Evolutionary conservation across 2,329 filamentous ascomycete species (phyloP).

Genomic region (Clarireedia sp.): DNA sequence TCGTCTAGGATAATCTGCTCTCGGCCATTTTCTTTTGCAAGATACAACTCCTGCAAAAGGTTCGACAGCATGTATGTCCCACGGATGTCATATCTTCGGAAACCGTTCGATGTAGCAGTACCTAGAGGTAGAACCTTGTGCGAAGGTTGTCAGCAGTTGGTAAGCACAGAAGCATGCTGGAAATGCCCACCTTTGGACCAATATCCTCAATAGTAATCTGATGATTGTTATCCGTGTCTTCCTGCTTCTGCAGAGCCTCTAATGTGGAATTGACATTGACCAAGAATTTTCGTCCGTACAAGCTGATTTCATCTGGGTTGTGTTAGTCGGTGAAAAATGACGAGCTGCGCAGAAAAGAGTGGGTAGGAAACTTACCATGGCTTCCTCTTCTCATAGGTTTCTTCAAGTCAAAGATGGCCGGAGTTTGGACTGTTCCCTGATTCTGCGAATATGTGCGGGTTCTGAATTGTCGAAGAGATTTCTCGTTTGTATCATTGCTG

Average conservation of each 20-base stretch:
- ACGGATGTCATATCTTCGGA: constrained; percentile 82
- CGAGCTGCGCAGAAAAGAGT: not conserved
- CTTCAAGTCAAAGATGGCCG: constrained; percentile 15
- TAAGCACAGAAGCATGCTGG: not conserved
- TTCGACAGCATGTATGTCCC: constrained; percentile 98
- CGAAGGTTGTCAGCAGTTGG: not conserved
- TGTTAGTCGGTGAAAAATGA: constrained; percentile 9
- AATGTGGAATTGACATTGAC: constrained; percentile 81
- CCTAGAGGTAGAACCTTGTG: constrained; percentile 70
- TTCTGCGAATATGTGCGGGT: constrained; percentile 26
- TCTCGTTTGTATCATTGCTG: constrained; percentile 20
- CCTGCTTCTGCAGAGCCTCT: constrained; percentile 68
- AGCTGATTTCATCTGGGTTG: constrained; percentile 60
- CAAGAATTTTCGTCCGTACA: constrained; percentile 69
- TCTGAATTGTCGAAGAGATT: constrained; percentile 22
- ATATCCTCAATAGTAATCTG: constrained; percentile 97
- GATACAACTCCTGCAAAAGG: constrained; percentile 84
- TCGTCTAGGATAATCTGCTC: constrained; percentile 89
- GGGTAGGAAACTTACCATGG: constrained; percentile 23
- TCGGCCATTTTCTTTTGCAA: constrained; percentile 84
- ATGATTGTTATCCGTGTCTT: constrained; percentile 90
- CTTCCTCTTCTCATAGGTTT: constrained; percentile 26
- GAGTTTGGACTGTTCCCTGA: constrained; percentile 13
- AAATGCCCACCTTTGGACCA: constrained; percentile 68
- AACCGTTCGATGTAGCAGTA: constrained; percentile 77